Conservation (phyloP, 208 protist genomes). For the Naegleria fowleri region DNA sequence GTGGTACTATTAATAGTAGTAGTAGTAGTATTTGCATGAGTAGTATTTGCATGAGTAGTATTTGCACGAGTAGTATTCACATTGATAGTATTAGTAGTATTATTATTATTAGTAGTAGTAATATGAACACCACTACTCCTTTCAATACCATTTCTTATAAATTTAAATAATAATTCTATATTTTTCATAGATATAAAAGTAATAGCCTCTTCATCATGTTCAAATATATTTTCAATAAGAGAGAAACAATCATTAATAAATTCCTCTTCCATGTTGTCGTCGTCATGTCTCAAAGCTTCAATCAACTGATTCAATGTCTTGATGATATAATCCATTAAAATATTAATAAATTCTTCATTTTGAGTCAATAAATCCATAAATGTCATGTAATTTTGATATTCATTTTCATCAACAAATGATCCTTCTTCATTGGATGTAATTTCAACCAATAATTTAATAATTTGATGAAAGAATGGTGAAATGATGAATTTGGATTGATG, state of each 20-base stretch:
- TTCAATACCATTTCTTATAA: neutral
- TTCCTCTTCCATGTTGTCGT: too few relatives aligned
- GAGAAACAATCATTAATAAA: neutral
- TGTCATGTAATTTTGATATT: neutral
- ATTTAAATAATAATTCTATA: neutral
- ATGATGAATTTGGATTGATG: too few relatives aligned
- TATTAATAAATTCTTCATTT: neutral
- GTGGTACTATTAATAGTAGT: too few relatives aligned
- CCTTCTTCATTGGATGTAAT: neutral
- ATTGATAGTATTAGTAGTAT: too few relatives aligned
- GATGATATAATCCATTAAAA: neutral
- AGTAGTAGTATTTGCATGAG: too few relatives aligned
- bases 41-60: too few relatives aligned
- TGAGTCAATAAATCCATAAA: neutral
- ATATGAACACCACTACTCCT: too few relatives aligned
- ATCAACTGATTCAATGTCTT: neutral
- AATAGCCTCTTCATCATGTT: neutral
- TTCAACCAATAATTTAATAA: neutral
- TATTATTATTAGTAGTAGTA: neutral
- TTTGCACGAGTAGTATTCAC: too few relatives aligned
- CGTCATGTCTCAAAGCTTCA: too few relatives aligned
- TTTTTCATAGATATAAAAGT: neutral
- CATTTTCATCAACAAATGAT: too few relatives aligned
- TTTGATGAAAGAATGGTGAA: too few relatives aligned
- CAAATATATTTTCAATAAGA: neutral